Evolutionary conservation across 2,329 filamentous ascomycete genomes (phyloP).

Genomic region (Cladophialophora bantiana): DNA sequence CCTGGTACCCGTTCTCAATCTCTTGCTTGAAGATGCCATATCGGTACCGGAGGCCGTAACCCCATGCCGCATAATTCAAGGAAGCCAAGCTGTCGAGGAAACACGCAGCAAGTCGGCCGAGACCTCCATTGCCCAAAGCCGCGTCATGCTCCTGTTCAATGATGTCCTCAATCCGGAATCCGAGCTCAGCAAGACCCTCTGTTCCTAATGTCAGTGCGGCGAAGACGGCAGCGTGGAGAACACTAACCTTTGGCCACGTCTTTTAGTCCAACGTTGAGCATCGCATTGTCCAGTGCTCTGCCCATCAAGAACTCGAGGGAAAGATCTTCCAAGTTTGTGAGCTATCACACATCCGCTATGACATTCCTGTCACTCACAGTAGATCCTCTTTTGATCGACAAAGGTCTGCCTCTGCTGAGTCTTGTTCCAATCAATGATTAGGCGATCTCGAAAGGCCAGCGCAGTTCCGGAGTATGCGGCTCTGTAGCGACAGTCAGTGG

Average conservation of each 20-base stretch:
- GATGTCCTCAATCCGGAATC: slow-evolving; percentile 96
- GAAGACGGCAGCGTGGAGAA: slow-evolving; percentile 25
- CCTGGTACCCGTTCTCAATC: slow-evolving; percentile 96
- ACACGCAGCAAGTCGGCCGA: slow-evolving; percentile 92
- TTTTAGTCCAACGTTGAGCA: slow-evolving; percentile 94
- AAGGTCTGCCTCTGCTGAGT: slow-evolving; percentile 97
- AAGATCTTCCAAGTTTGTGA: slow-evolving; percentile 65
- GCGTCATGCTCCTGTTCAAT: slow-evolving; percentile 95
- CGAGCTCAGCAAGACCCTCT: slow-evolving; percentile 87
- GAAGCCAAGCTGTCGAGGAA: slow-evolving; percentile 96
- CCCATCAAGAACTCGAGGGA: slow-evolving; percentile 99
- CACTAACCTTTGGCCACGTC: slow-evolving; percentile 76
- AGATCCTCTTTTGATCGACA: slow-evolving; percentile 88
- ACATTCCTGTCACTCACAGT: slow-evolving; percentile 64
- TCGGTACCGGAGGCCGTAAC: slow-evolving; percentile 92
- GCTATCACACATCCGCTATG: neutral
- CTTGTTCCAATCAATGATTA: slow-evolving; percentile 96
- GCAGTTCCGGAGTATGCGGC: slow-evolving; percentile 92
- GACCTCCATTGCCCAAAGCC: slow-evolving; percentile 91
- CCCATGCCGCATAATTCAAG: slow-evolving; percentile 95
- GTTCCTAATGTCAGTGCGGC: slow-evolving; percentile 37
- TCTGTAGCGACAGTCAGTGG: slow-evolving; percentile 45
- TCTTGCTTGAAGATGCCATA: slow-evolving; percentile 99
- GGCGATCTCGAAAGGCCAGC: slow-evolving; percentile 87
- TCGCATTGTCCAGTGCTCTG: slow-evolving; percentile 93